Conservation (phyloP, 2,329 filamentous ascomycete species). For the Fusarium siculi region DNA sequence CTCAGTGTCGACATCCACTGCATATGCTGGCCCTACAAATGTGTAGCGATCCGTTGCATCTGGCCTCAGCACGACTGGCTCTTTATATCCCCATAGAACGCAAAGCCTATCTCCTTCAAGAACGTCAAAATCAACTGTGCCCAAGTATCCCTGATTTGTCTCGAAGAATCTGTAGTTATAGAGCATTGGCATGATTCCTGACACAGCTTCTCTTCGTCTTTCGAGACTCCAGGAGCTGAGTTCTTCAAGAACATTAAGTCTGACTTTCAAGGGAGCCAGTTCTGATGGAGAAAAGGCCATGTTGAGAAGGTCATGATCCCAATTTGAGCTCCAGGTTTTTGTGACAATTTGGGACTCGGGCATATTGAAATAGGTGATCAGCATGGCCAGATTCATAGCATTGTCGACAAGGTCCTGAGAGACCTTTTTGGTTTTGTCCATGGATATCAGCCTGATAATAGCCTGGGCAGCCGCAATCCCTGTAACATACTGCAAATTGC, state of each 20-base stretch:
- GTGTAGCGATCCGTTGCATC: background rate
- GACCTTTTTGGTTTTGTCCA: background rate
- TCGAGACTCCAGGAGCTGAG: background rate
- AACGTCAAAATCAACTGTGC: background rate
- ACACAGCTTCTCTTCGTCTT: background rate
- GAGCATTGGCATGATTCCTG: background rate
- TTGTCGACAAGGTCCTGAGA: background rate
- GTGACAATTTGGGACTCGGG: background rate
- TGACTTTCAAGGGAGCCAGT: background rate
- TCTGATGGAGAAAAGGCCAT: background rate
- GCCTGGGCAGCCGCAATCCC: background rate
- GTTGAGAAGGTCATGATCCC: background rate
- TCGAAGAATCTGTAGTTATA: background rate
- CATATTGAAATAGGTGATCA: slow-evolving; percentile 5
- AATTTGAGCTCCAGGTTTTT: slow-evolving; percentile 1
- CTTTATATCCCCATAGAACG: background rate
- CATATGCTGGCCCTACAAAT: background rate
- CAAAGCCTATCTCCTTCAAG: background rate
- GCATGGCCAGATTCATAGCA: slow-evolving; percentile 6
- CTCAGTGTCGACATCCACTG: background rate
- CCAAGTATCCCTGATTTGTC: background rate
- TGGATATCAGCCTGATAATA: background rate
- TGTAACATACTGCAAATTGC: background rate
- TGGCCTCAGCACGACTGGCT: slow-evolving; percentile 5
- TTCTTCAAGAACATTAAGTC: background rate